Evolutionary conservation across 257 asterid genomes (phyloP).

Genomic region (Solanum pennellii): DNA sequence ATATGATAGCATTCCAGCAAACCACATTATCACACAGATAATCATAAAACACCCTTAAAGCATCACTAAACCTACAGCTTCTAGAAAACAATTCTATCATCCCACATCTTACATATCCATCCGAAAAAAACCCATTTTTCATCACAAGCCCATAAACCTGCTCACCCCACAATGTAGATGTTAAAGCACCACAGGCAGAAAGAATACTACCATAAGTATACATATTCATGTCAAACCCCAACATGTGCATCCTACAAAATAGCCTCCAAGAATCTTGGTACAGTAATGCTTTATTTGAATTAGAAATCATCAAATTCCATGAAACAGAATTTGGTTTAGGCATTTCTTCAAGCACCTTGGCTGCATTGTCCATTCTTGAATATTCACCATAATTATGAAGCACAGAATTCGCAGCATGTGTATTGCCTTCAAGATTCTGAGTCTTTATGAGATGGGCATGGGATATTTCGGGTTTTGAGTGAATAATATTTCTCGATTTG

Average conservation of each 20-base stretch:
- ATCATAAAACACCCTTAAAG: constrained; percentile 50
- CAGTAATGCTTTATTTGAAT: constrained; percentile 35
- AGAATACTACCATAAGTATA: constrained; percentile 54
- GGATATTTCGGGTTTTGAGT: constrained; percentile 25
- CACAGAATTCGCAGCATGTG: constrained; percentile 34
- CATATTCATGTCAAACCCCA: constrained; percentile 32
- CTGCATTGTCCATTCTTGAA: constrained; percentile 31
- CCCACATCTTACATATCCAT: constrained; percentile 57
- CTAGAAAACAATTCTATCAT: constrained; percentile 49
- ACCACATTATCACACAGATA: constrained; percentile 49
- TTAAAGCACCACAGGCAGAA: constrained; percentile 46
- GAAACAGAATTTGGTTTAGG: constrained; percentile 33
- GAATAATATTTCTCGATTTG: constrained; percentile 18
- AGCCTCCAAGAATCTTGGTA: constrained; percentile 47
- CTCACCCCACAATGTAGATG: constrained; percentile 22
- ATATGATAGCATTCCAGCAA: constrained; percentile 71
- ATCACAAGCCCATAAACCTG: constrained; percentile 52
- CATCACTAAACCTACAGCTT: constrained; percentile 32
- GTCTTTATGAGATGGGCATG: constrained; percentile 41
- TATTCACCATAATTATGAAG: constrained; percentile 23
- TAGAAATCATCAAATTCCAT: constrained; percentile 59
- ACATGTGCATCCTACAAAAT: constrained; percentile 35
- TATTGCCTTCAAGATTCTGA: constrained; percentile 6
- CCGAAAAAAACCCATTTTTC: constrained; percentile 48
- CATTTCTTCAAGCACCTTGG: constrained; percentile 53